Evolutionary conservation across 495 filamentous ascomycete species (phyloP), one percentile per base, ranked within the genome.

Genomic region (Choiromyces venosus): DNA sequence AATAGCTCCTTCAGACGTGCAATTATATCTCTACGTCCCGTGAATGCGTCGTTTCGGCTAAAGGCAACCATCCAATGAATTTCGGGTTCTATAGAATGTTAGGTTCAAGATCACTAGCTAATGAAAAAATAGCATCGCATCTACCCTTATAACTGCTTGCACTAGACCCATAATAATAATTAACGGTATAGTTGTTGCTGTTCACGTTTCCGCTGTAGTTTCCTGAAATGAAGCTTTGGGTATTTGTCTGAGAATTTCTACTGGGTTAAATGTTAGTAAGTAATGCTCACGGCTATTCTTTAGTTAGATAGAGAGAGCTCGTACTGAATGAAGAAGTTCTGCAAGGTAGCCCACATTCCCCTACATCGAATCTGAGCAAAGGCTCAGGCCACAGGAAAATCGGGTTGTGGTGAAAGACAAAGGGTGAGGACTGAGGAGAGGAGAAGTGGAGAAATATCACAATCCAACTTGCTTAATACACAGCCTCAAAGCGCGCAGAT

Each of bases 11-110:
- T 71, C 46, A 87, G 81, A 19, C 78, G 75, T n/a, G 42, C 46
- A 67, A 85, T 80, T n/a, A 82, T 82, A 25, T 78, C 80, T 69
- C 82, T 70, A 40, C 85, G 82, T 39, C 84, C 82, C 46, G 86
- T 77, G 79, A 86, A 87, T 61, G 82, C 69, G 67, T 75, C 71
- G 71, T 86, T 83, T 5, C 79, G 76, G 16, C 81, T 70, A 72
- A 83, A 86, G 0, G 78, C 76, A 65, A 79, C 67, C 66, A 76
- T 68, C 10, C 72, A 70, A n/a, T 69, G 66, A 52, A 52, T 3
- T 52, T 25, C n/a, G 8, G 46, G 46, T 25, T 52, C 46, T 52
- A 9, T 25, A 52, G n/a, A n/a, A 52, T 12, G 46, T 52, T 52
- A 52, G 46, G n/a, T 52, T 52, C n/a, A 52, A 52, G n/a, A 12